Evolutionary conservation across 1,284 basidiomycete species (phyloP).

Genomic region (Mycena sp.): DNA sequence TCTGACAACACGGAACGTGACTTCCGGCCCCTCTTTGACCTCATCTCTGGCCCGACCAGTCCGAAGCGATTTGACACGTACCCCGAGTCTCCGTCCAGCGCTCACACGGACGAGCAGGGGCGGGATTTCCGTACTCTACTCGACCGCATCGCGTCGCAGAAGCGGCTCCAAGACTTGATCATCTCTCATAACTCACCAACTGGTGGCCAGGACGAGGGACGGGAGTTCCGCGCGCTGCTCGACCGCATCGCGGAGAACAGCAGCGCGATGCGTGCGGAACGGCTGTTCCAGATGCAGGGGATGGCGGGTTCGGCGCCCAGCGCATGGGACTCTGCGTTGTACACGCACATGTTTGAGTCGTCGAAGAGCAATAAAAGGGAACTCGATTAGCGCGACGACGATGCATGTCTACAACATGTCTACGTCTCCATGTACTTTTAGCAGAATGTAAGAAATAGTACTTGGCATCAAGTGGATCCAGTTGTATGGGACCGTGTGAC

Average conservation of each 20-base stretch:
- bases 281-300: not conserved
- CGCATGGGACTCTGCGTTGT: constrained; percentile 13
- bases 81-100: not conserved
- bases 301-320: not conserved
- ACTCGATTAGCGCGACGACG: too few species aligned
- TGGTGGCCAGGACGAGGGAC: too few species aligned
- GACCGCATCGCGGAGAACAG: constrained; percentile 10
- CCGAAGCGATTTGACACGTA: not conserved
- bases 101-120: too few species aligned
- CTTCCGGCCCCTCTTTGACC: constrained; percentile 25
- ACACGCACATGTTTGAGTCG: too few species aligned
- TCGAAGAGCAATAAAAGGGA: not conserved
- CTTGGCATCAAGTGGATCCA: too few species aligned
- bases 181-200: too few species aligned
- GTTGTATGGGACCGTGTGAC: too few species aligned
- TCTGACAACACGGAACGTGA: constrained; percentile 7
- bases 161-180: not conserved
- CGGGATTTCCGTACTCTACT: not conserved
- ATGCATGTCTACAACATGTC: too few species aligned
- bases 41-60: not conserved
- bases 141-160: not conserved
- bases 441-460: too few species aligned
- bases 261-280: not conserved
- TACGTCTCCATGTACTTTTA: too few species aligned
- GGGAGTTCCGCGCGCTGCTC: constrained; percentile 18